Evolutionary conservation across 192 early-diverging fungal genomes (phyloP), one percentile per base, ranked within the genome.

Genomic region (Kappamyces sp.): DNA sequence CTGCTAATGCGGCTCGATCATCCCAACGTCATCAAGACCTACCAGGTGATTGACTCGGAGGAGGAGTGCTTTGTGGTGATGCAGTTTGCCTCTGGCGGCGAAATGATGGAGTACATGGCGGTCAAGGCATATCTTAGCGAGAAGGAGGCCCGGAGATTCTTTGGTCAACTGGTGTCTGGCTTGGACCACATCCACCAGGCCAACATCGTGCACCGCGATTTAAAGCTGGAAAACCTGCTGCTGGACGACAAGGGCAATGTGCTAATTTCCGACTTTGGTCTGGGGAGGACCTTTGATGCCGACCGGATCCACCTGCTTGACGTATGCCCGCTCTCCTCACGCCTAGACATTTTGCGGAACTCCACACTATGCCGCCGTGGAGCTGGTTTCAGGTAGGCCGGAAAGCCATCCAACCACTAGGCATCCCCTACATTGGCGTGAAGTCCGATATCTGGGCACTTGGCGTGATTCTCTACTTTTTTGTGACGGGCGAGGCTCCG

Each of bases 361-460:
- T 8, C 83, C 83, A 39, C 81, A 83, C 60, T 84, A 84, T 62
- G 80, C 83, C 1, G 80, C 83, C 8, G 70, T 78, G 36, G 83
- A 84, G 63, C 69, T 84, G 5, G 79, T 84, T 40, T 79, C 74
- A 36, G 81, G 82, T n/a, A 23, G 23, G 23, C 23, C 0, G 23
- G 23, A 23, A 23, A 23, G 23, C 0, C 9, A 0, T 54, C 51
- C 40, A 12, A 12, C 36, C 9, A 47, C 15, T 3, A 76, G 70
- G 78, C 12, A 82, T 74, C 13, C 83, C 83, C 0, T 84, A 84
- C 64, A 57, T 73, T 35, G 83, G 80, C 42, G 73, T 78, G 35
- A 80, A 84, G 51, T 78, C 78, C 2, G 83, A 84, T 66, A 79
- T 84, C 40, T 84, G 83, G 83, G 80, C 83, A 2, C 78, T 84